Evolutionary conservation across 305 asterid species (phyloP), one percentile per base, ranked within the genome.

Genomic region (Rubia tinctorum): DNA sequence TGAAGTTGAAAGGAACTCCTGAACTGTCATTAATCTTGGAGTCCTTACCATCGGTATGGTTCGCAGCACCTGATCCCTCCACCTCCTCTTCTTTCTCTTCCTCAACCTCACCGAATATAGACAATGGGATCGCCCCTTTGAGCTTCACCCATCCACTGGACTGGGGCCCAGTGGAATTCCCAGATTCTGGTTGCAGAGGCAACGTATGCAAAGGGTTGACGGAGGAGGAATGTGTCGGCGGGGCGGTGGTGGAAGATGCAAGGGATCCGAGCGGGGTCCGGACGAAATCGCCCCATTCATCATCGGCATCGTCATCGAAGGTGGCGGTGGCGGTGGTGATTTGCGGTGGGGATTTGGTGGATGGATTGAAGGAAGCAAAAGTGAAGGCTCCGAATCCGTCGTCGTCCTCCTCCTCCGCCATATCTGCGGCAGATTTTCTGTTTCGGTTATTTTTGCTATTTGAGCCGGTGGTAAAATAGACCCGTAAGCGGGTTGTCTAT

Each of bases 241-340:
- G 25, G 49, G 76, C 30, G 43, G 56, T 45, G 58, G 56, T 45
- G 56, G 82, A 77, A 59, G 84, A 68, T 18, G 66, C 71, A 56
- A 23, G 70, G 47, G 84, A 83, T 83, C 79, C 76, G 61, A 49
- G 61, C 20, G 91, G 89, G 39, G 86, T 82, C 76, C 83, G 84
- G 40, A 91, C 86, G 74, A 91, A 91, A 83, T 91, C 96, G 60
- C 94, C 90, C 97, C 97, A 91, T 73, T 88, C 95, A 65, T 88
- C 91, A 58, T 83, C 89, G 15, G 61, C 49, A 5, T 37, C 42
- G 10, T 10, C 55, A 0, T 4, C 58, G 8, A 27, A 25, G 20
- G 37, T 10, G 55, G 30, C 10, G 44, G 77, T 12, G 63, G 81
- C 64, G 78, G 20, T 58, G 72, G 22, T 7, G 59, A 56, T 42